Conservation (phyloP, 2,329 filamentous ascomycete genomes). For the Cryphonectria carpinicola region DNA sequence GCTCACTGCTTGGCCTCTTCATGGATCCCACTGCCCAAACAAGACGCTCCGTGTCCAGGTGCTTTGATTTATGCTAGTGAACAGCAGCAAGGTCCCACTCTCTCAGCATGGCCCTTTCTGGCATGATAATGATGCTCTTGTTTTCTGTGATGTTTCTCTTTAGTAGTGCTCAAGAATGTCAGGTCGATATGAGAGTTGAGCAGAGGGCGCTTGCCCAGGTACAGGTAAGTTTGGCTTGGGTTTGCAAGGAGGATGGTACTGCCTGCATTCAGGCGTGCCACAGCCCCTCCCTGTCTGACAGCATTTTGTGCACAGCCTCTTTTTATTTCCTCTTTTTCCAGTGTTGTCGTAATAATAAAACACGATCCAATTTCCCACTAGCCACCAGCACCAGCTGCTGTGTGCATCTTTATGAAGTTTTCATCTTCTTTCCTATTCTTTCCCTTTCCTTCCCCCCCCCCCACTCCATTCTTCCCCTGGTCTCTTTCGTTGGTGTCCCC, state of each 20-base stretch:
- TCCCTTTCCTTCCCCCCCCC: neutral
- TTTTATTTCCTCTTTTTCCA: neutral
- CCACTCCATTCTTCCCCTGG: neutral
- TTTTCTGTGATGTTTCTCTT: neutral
- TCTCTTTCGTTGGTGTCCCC: neutral
- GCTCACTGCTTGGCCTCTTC: no score
- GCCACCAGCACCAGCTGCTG: slow-evolving; percentile 2
- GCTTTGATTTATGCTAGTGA: neutral
- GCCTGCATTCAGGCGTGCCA: neutral
- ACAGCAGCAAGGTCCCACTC: neutral
- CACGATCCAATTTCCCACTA: slow-evolving; percentile 7
- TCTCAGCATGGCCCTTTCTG: no score
- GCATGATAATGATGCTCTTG: no score
- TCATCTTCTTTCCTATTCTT: neutral
- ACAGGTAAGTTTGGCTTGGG: no score
- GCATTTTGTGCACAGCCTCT: slow-evolving; percentile 11
- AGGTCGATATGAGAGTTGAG: neutral
- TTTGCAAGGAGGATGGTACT: no score
- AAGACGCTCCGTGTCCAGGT: neutral
- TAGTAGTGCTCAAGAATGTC: neutral
- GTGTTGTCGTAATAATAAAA: slow-evolving; percentile 13
- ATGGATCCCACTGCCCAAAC: no score
- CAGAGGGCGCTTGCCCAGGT: no score
- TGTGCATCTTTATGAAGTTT: neutral
- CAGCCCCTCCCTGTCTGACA: neutral